A percentile compares a stretch with the other conserved stretches of the same genome.
phyloP scores from a whole-genome alignment of 805 yeast genomes.

The Starmerella vaccinii region DNA sequence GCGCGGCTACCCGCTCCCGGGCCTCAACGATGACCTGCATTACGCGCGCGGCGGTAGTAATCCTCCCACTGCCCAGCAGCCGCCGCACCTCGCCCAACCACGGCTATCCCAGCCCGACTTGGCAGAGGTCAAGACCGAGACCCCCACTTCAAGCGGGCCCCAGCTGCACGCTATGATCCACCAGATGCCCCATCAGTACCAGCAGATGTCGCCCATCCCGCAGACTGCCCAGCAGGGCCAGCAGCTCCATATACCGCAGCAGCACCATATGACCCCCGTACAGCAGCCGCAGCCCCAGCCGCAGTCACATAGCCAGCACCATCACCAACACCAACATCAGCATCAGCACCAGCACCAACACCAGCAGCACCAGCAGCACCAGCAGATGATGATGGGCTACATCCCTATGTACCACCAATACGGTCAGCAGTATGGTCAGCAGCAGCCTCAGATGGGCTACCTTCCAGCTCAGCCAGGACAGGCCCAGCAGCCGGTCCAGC shows the following conservation, averaged over 20 bases:
- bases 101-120: slow-evolving; percentile 12
- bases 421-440: slow-evolving; percentile 13
- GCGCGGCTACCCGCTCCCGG: slow-evolving; percentile 13
- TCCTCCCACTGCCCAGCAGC: slow-evolving; percentile 10
- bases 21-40: slow-evolving; percentile 5
- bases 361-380: slow-evolving; percentile 5
- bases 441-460: slow-evolving; percentile 12
- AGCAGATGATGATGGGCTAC: slow-evolving; percentile 21
- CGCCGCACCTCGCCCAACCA: slow-evolving; percentile 2
- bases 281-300: slow-evolving; percentile 14
- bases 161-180: slow-evolving; percentile 6
- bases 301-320: no score
- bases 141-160: not conserved
- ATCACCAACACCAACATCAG: slow-evolving; percentile 10
- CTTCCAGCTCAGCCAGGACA: slow-evolving; percentile 9
- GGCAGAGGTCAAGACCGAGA: slow-evolving; percentile 6
- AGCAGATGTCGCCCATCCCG: slow-evolving; percentile 6
- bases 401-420: slow-evolving; percentile 22
- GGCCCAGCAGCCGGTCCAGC: not conserved
- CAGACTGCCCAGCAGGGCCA: slow-evolving; percentile 10
- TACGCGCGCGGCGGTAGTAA: slow-evolving; percentile 8
- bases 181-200: slow-evolving; percentile 6
- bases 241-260: slow-evolving; percentile 9
- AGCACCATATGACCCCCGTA: slow-evolving; percentile 9
- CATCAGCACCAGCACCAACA: slow-evolving; percentile 12